Evolutionary conservation across 2,329 filamentous ascomycete species (phyloP).

Genomic region (Colletotrichum godetiae): DNA sequence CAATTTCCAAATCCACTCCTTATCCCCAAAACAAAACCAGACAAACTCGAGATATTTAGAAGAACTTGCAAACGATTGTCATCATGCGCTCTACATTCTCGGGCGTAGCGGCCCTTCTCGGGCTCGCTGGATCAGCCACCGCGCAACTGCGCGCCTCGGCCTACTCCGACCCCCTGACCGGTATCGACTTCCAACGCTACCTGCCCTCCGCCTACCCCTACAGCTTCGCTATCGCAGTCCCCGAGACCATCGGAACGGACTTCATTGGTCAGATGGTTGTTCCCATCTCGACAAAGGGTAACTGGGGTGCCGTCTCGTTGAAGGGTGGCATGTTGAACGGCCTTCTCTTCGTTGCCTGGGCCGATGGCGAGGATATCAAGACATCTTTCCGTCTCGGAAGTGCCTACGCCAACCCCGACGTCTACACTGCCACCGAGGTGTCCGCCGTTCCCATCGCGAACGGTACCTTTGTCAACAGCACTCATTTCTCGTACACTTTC

Average conservation of each 20-base stretch:
- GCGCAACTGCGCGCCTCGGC: conserved; percentile 40
- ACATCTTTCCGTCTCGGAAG: conserved; percentile 45
- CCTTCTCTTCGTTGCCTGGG: conserved; percentile 62
- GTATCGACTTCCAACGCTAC: conserved; percentile 46
- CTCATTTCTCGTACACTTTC: conserved; percentile 65
- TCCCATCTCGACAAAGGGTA: conserved; percentile 45
- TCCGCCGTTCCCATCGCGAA: conserved; percentile 58
- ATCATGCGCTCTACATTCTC: conserved; percentile 35
- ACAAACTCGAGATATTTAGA: background rate
- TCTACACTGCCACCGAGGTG: conserved; percentile 53
- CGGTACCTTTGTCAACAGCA: conserved; percentile 63
- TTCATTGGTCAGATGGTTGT: conserved; percentile 65
- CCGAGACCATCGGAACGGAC: conserved; percentile 59
- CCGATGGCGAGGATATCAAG: conserved; percentile 54
- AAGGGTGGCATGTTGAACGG: conserved; percentile 58
- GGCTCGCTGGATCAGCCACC: conserved; percentile 38
- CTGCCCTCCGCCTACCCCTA: conserved; percentile 46
- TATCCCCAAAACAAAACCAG: background rate
- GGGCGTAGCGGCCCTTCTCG: conserved; percentile 35
- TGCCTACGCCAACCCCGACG: conserved; percentile 58
- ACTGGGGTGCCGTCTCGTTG: conserved; percentile 62
- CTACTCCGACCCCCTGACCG: conserved; percentile 56
- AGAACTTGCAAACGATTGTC: conserved; percentile 2
- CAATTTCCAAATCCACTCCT: conserved; percentile 3
- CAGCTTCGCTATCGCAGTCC: conserved; percentile 62